Base-by-base conservation (phyloP, 495 filamentous ascomycete species). In the Aspergillus affinis region DNA sequence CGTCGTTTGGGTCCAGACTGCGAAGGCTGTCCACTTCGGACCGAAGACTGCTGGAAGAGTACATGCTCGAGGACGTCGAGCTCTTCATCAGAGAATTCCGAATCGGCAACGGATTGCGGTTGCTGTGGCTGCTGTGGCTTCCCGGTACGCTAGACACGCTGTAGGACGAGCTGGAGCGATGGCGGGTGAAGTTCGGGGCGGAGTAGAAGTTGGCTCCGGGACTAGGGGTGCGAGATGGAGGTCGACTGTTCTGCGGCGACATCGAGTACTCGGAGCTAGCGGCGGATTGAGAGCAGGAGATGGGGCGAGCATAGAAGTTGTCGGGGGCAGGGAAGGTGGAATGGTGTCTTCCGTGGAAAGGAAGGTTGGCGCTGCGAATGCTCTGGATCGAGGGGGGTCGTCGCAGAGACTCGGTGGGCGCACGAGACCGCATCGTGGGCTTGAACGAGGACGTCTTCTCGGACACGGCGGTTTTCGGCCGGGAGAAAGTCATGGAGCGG, bases 31-130 rank as follows among this genome's bases (percentile, higher is more conserved):
- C 57, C 77, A 94, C 51, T 78, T 79, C 62, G 72, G 90, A 59
- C 66, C 88, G 44, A 10, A 82, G 67, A 10, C 80, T 83, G 23
- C 75, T 93, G 18, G 86, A 82, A 0, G 87, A 93, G 63, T 83
- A 82, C 49, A 90, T 89, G 81, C 86, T 93, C 18, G 87, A 90
- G 0, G 86, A 82, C 2, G 88, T 88, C 6, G 84, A 74, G 32
- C 72, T 66, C 32, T 73, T 73, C 27, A 72, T 61, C 0, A 74
- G 61, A 52, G 70, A 72, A 9, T 61, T 62, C 19, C 69, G 72
- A 54, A 69, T 64, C 46, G 69, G 66, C 3, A 67, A 20, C 0
- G 69, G 72, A 2, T 71, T 64, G 21, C 69, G 69, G 7, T 63
- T 64, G n/a, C 20, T 26, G n/a, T 46, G 50, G 7, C 64, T 64